Evolutionary conservation across 2,329 filamentous ascomycete species (phyloP), one percentile per base, ranked within the genome.

Genomic region (Alternaria sp.): DNA sequence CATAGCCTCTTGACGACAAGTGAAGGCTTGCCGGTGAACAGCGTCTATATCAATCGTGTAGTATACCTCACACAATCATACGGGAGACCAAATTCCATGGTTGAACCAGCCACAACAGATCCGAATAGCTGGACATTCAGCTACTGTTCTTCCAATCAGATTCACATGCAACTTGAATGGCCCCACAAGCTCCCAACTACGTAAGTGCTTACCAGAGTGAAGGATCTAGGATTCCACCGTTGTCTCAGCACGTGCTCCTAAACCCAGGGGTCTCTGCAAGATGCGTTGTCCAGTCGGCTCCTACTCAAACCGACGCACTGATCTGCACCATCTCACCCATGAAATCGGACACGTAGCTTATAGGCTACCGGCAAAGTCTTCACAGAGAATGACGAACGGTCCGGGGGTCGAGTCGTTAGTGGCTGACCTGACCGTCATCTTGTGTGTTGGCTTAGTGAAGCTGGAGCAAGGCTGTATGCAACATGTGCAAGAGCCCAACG

Each of bases 261-360:
- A 38, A 20, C 38, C 39, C 41, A 36, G 52, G 41, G 28, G 20
- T 49, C 16, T 48, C 73, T 78, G 76, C 75, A 73, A 62, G 72
- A 77, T 79, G 75, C 70, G 76, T 66, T 79, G 76, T 73, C 75
- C 62, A 67, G 62, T 57, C 42, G 42, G 51, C 46, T 49, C 53
- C 52, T 62, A 58, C 59, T 63, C 51, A 62, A 69, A 75, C 71
- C 64, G 66, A 63, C 68, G 64, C 63, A 65, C 61, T 63, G 36
- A 48, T 66, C 62, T 66, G 58, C 66, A 64, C n/a, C 47, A 39
- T 49, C 60, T 57, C 69, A 63, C 46, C 76, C 77, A 66, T 62
- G 64, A 68, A 63, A 52, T 62, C 70, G 76, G 76, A 64, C 70
- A 66, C 34, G 64, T 59, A 64, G 65, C 67, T 76, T 64, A 79